Evolutionary conservation across 2,329 filamentous ascomycete genomes (phyloP), one percentile per base, ranked within the genome.

Genomic region (Verticillium zaregamsianum): DNA sequence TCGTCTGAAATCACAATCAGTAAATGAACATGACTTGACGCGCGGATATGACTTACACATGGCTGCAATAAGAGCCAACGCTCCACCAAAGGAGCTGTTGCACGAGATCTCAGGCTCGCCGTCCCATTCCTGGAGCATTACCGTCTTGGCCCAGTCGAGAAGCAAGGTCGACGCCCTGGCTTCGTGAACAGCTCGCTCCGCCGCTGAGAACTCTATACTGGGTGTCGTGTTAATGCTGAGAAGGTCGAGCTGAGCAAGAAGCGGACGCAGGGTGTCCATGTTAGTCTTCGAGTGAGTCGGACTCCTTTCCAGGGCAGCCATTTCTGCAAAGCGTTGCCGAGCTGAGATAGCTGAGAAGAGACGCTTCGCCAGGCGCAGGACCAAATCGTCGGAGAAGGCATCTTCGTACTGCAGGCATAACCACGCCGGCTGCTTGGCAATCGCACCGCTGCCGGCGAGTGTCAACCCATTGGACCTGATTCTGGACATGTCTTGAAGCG

Each of bases 61-160:
- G 28, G 87, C 83, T 33, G 85, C 80, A 56, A 96, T 84, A 33
- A 96, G 82, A 57, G 88, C 86, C 49, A 97, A 77, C 8, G 92
- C 92, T 59, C 91, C 90, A 15, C 91, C 91, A 64, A 93, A 89
- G 15, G 90, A 82, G 33, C 89, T 86, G 68, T 90, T 88, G 60
- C 85, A 87, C 2, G 86, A 80, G 59, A 96, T 83, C 54, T 88
- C 84, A 1, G 90, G 84, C 60, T 85, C 85, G 0, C 92, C 91
- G 69, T 94, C 85, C 93, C 93, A 97, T 64, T 91, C 87, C 61
- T 88, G 86, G 55, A 96, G 76, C 69, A 97, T 84, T 1, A 95
- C 82, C 0, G 89, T 87, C 63, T 90, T 82, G 23, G 90, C 84
- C 90, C 89, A 93, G 68, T 92, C 90, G 31, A 92, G 74, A 6